A percentile compares a stretch with the other conserved stretches of the same genome.
Evolutionary conservation across 345 rosid species (phyloP).

Genomic region (Isatis tinctoria): DNA sequence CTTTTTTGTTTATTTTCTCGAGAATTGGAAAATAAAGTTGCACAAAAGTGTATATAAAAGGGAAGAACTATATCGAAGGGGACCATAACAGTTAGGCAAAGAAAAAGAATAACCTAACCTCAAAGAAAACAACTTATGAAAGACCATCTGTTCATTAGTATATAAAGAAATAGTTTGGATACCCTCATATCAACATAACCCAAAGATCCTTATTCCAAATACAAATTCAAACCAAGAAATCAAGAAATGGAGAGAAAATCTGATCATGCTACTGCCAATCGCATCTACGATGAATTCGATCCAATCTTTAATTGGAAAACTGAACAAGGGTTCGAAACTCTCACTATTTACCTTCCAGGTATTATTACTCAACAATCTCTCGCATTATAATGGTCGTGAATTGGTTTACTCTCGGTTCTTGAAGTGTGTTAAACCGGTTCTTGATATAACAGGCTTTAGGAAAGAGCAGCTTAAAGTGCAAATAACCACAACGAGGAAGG

Average conservation of each 20-base stretch:
- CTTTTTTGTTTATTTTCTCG: background rate
- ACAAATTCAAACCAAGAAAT: background rate
- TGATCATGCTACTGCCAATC: slow-evolving; percentile 14
- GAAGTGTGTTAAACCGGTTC: background rate
- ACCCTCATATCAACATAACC: background rate
- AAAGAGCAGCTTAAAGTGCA: slow-evolving; percentile 43
- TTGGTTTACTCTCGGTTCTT: background rate
- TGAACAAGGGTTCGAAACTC: slow-evolving; percentile 29
- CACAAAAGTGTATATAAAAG: background rate
- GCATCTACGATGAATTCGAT: slow-evolving; percentile 31
- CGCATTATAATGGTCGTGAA: background rate
- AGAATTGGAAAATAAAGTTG: background rate
- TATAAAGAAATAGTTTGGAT: slow-evolving; percentile 6
- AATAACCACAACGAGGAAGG: slow-evolving; percentile 30
- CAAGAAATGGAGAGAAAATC: slow-evolving; percentile 22
- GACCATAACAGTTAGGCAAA: slow-evolving; percentile 22
- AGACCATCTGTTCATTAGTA: background rate
- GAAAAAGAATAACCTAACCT: slow-evolving; percentile 26
- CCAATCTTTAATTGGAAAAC: slow-evolving; percentile 33
- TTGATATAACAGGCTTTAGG: slow-evolving; percentile 31
- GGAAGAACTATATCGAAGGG: slow-evolving; percentile 4
- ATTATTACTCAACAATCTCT: background rate
- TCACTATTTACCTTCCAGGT: slow-evolving; percentile 37
- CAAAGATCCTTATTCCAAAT: slow-evolving; percentile 5
- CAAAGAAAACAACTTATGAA: slow-evolving; percentile 17